Base-by-base conservation (phyloP, 2,329 filamentous ascomycete genomes). In the Xylaria sp. region DNA sequence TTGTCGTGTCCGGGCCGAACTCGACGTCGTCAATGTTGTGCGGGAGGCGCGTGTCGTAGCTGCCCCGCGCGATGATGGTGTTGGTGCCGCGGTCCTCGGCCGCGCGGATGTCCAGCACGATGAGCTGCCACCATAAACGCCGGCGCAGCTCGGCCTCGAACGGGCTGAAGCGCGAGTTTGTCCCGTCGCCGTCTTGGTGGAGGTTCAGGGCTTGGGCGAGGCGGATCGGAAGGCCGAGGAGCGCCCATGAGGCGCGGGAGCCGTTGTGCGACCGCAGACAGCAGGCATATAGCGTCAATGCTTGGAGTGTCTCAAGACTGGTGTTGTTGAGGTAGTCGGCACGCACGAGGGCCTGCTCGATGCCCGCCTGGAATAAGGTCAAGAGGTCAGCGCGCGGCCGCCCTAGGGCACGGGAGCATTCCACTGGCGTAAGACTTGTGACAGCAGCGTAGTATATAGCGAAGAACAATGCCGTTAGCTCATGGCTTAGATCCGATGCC, bases 111-210 rank as follows among this genome's bases (percentile, higher is more conserved):
- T 91, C 89, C 1, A 90, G 81, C n/a, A 88, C 82, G 35, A 89
- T 77, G n/a, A 91, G 83, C 71, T 90, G 87, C 80, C 87, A 87
- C 85, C 88, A 91, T 0, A 91, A 75, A 2, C 89, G 83, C 9
- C 89, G 84, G 23, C 88, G 84, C 79, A 90, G 84, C 77, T 90
- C 86, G 2, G 83, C 83, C 65, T 90, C 84, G 69, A 87, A 91
- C 0, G 85, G 83, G 0, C 79, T 72, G 53, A 81, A 78, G 0
- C 75, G 72, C 5, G 58, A 27, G 9, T 6, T 5, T 0, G 68
- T 57, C 48, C 70, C 78, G 44, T 78, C 76, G 3, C 81, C 80
- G 69, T 86, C 84, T 5, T 80, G 80, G 62, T 85, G 82, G 4
- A 86, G 75, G 42, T 78, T 76, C 21, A 81, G 75, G 0, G 79